phyloP scores from a whole-genome alignment of 441 rosid genomes.

The Sinapis alba region DNA sequence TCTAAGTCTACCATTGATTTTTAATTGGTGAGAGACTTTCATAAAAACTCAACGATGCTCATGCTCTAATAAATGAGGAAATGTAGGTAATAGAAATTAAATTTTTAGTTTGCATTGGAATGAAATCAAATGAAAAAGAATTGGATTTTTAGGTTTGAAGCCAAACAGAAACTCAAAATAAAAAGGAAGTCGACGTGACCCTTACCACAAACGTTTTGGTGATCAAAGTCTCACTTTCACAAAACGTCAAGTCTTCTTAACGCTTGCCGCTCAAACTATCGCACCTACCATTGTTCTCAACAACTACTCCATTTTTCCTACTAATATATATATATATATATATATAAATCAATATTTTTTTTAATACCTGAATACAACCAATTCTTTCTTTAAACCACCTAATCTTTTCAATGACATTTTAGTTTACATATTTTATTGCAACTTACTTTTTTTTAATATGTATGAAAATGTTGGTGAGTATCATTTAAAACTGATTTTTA shows the following conservation, averaged over 20 bases:
- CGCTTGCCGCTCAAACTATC: slow-evolving; percentile 15
- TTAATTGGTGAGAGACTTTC: neutral
- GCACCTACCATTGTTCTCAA: slow-evolving; percentile 27
- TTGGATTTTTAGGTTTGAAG: neutral
- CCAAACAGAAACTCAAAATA: neutral
- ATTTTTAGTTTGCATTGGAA: neutral
- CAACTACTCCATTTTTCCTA: slow-evolving; percentile 17
- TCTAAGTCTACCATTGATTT: neutral
- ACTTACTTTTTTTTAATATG: neutral
- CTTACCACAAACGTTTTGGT: slow-evolving; percentile 10
- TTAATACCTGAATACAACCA: neutral
- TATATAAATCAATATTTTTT: too few relatives aligned
- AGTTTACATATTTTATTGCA: neutral
- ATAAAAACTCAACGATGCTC: neutral
- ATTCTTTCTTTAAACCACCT: neutral
- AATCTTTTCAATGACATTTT: neutral
- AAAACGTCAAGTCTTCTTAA: slow-evolving; percentile 10
- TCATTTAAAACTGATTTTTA: neutral
- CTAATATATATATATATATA: neutral
- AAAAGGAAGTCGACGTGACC: neutral
- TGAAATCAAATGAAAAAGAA: neutral
- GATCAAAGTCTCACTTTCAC: slow-evolving; percentile 8
- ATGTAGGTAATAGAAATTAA: neutral
- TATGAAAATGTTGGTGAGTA: neutral
- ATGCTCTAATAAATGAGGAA: neutral